Base-by-base conservation (phyloP, 2,329 filamentous ascomycete genomes). In the Phyllosticta capitalensis region DNA sequence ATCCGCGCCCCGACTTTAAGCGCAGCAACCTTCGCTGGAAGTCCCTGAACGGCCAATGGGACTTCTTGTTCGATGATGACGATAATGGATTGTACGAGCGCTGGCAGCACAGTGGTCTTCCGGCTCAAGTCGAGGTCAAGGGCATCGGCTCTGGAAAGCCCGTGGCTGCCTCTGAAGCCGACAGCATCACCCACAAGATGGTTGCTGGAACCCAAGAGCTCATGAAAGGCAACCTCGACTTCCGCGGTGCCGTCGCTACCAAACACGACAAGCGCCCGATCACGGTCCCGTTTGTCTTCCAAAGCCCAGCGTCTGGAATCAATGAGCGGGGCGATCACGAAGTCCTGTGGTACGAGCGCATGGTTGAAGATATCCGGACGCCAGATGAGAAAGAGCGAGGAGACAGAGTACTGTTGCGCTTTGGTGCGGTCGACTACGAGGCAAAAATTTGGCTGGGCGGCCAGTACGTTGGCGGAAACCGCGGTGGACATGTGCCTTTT, bases 1-100 rank as follows among this genome's bases (percentile, higher is more conserved):
- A 88, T 64, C 85, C 85, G 22, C 82, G 85, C 58, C 84, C 85
- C 0, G 84, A 88, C 71, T 87, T 87, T 69, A 68, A 80, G 58
- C 83, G 84, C 58, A 70, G 73, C 30, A 67, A 75, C 24, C 76
- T 85, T 26, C 77, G 74, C 52, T 88, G 85, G 85, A 69, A 74
- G 49, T 81, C 81, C 1, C 79, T 88, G 53, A 82, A 88, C 63
- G 84, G 84, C 0, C 72, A 77, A 5, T 88, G 85, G 85, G 75
- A 79, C 60, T 84, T 88, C 65, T 69, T 83, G 53, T 87, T 87
- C 61, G 85, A 88, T 68, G 85, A 88, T 65, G 74, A 79, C 55
- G 83, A 88, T 65, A 67, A 77, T 52, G 85, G 85, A 0, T 72
- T 83, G 1, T 61, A 66, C 3, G 68, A 78, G 24, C 66, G 70